A percentile compares a stretch with the other conserved stretches of the same genome.
Evolutionary conservation across 495 filamentous ascomycete genomes (phyloP).

Genomic region (Penicillium samsonianum): DNA sequence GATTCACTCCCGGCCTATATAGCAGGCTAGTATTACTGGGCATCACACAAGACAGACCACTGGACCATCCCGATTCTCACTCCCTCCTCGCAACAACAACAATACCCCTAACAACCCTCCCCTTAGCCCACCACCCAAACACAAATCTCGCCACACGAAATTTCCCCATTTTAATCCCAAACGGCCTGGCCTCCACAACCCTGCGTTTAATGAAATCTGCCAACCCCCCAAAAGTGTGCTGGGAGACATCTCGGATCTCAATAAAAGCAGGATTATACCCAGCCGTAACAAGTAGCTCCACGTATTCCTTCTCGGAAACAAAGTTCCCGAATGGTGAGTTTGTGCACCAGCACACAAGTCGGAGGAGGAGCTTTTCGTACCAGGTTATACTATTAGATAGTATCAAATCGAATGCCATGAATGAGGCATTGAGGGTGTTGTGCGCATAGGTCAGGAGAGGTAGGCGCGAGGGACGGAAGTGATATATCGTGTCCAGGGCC

Average conservation of each 20-base stretch:
- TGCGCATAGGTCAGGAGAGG: constrained; percentile 40
- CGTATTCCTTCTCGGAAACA: constrained; percentile 60
- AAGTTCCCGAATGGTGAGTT: constrained; percentile 41
- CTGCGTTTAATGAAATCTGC: constrained; percentile 35
- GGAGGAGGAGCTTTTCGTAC: constrained; percentile 30
- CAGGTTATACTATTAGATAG: constrained; percentile 25
- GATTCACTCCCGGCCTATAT: not conserved
- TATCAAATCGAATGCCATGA: constrained; percentile 48
- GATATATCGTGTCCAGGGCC: constrained; percentile 52
- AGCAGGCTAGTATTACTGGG: not conserved
- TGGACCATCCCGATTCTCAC: not conserved
- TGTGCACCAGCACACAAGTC: constrained; percentile 34
- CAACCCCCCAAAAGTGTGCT: constrained; percentile 45
- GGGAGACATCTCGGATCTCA: constrained; percentile 46
- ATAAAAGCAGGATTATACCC: constrained; percentile 44
- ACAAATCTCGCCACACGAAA: constrained; percentile 36
- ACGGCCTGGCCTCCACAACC: constrained; percentile 30
- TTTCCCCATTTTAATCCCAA: constrained; percentile 42
- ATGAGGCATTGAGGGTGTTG: constrained; percentile 36
- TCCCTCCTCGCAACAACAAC: constrained; percentile 46
- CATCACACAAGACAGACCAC: not conserved
- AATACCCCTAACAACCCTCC: constrained; percentile 42
- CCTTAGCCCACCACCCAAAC: constrained; percentile 50
- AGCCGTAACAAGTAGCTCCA: constrained; percentile 41
- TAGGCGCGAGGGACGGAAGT: constrained; percentile 49